These are phyloP conservation scores for Botrytis deweyae DNA, from an alignment of 2,329 filamentous ascomycete genomes.

Conservation along the genomic window DNA sequence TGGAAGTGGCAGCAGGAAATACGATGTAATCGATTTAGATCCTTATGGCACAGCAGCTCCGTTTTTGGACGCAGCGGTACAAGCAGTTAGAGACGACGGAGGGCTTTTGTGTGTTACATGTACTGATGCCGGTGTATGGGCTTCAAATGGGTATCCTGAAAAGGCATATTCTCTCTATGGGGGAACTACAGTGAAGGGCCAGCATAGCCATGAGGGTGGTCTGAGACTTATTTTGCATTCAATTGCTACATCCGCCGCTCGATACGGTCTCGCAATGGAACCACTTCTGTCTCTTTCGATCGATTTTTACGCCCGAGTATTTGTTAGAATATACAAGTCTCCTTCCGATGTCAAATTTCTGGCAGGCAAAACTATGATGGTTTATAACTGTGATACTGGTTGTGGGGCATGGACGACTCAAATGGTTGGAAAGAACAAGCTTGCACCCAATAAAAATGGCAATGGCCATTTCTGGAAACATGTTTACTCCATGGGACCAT, in stretches of 20 bases:
- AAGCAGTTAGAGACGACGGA: slow-evolving; percentile 78
- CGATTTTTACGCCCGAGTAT: slow-evolving; percentile 90
- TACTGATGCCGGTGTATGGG: slow-evolving; percentile 93
- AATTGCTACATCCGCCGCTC: slow-evolving; percentile 75
- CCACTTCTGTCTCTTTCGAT: slow-evolving; percentile 91
- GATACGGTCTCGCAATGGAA: slow-evolving; percentile 85
- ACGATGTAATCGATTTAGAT: slow-evolving; percentile 94
- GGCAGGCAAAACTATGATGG: slow-evolving; percentile 86
- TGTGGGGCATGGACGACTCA: slow-evolving; percentile 93
- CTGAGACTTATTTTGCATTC: slow-evolving; percentile 82
- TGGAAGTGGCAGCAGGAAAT: slow-evolving; percentile 55
- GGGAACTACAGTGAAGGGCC: slow-evolving; percentile 80
- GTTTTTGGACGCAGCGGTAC: slow-evolving; percentile 88
- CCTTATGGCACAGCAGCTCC: slow-evolving; percentile 92
- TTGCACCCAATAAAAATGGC: slow-evolving; percentile 67
- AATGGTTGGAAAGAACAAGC: slow-evolving; percentile 67
- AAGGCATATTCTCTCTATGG: slow-evolving; percentile 95
- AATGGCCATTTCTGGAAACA: slow-evolving; percentile 74
- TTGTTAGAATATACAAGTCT: slow-evolving; percentile 77
- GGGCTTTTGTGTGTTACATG: slow-evolving; percentile 93
- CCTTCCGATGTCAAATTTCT: slow-evolving; percentile 87
- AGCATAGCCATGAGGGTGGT: slow-evolving; percentile 84
- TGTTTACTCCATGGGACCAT: slow-evolving; percentile 68
- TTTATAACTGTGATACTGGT: slow-evolving; percentile 86
- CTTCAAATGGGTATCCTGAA: slow-evolving; percentile 89